Evolutionary conservation across 75 land plant species (phyloP), one percentile per base, ranked within the genome.

Genomic region (Cryptomeria japonica): DNA sequence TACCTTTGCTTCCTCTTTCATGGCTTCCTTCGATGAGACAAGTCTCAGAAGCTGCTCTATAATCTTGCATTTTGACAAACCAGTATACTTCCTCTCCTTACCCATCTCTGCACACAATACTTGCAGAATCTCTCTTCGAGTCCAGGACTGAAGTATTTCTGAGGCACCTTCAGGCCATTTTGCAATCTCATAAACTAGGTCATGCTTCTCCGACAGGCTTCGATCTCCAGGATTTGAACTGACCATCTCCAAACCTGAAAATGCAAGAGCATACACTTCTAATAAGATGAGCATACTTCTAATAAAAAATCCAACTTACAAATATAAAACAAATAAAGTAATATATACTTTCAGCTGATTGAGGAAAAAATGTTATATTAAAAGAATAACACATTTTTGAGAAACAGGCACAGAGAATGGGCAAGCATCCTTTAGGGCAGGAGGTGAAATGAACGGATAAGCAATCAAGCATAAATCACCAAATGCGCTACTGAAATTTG

Each of bases 71-170:
- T 91, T 93, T 37, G 93, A 89, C 9, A 89, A 80, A 31, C 94
- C 93, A 9, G 93, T 87, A 86, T 91, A 91, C 84, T 92, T 92
- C 80, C 91, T 89, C 83, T 93, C 91, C 79, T 88, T 89, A 31
- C 94, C 94, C 92, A 89, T 92, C 82, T 91, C 93, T 10, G 90
- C 88, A 88, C 93, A 91, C 16, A 93, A 80, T 14, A 93, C 58
- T 78, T 92, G 83, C 44, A 91, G 79, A 47, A 93, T 80, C 51
- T 93, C 93, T 53, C 87, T 78, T 18, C 93, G 87, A 70, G 89
- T 89, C 93, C 90, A 92, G 41, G 92, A 84, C 77, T 88, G 87
- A 49, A 93, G 93, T 70, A 88, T 82, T 34, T 92, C 93, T 18
- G 77, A 85, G 53, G 90, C 88, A 84, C 85, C 87, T 19, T 87